These are phyloP conservation scores for Candida caryicola DNA, from an alignment of 805 yeast species.

Conservation along the genomic window DNA sequence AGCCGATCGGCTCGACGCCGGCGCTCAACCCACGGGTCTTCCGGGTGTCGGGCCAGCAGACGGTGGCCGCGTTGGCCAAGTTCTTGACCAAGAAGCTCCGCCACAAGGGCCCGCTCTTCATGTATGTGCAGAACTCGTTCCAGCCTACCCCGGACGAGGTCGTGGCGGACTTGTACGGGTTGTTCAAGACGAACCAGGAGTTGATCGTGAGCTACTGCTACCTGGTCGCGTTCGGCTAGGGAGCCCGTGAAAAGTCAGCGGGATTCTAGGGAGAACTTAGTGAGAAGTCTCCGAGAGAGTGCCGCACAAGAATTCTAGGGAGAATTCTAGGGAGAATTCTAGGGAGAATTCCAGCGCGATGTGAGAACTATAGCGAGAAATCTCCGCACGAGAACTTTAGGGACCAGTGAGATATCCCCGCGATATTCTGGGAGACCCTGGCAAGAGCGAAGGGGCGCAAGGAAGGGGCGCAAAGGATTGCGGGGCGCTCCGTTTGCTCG, in stretches of 20 bases:
- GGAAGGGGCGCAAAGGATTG: too few species aligned
- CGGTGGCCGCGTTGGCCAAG: conserved; percentile 43
- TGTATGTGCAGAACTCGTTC: conserved; percentile 41
- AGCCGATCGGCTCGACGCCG: conserved; percentile 58
- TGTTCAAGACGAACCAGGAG: conserved; percentile 33
- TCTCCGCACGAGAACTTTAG: too few species aligned
- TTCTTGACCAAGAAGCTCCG: conserved; percentile 43
- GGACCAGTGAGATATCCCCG: too few species aligned
- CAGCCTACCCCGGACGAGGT: conserved; percentile 42
- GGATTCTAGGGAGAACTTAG: conserved; percentile 1
- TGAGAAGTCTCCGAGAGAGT: too few species aligned
- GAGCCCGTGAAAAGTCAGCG: background rate
- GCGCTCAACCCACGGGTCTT: conserved; percentile 49
- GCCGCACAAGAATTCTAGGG: too few species aligned
- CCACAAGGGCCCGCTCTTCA: conserved; percentile 16
- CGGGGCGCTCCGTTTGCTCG: too few species aligned
- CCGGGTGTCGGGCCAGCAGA: conserved; percentile 46
- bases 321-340: too few species aligned
- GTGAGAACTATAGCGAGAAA: too few species aligned
- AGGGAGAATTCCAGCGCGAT: too few species aligned
- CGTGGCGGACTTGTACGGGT: conserved; percentile 28
- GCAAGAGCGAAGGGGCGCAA: too few species aligned
- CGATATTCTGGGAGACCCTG: too few species aligned
- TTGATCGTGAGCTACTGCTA: conserved; percentile 39
- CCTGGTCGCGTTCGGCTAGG: conserved; percentile 37